phyloP scores from a whole-genome alignment of 1,139 yeast species.

The Sugiyamaella grinbergsii region DNA sequence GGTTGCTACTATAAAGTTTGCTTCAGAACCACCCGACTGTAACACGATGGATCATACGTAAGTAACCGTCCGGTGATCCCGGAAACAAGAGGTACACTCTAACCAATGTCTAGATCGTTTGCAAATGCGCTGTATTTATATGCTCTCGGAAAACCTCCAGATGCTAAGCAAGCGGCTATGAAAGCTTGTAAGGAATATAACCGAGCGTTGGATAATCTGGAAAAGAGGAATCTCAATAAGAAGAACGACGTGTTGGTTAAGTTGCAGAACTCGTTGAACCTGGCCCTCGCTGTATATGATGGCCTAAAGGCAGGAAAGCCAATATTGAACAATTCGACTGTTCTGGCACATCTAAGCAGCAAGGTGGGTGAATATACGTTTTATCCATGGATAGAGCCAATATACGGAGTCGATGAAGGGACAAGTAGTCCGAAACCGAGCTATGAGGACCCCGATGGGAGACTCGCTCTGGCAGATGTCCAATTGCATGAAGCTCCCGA shows the following conservation, averaged over 20 bases:
- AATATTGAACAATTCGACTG: conserved; percentile 25
- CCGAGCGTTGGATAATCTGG: not conserved
- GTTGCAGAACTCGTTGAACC: conserved; percentile 14
- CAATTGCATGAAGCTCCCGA: conserved; percentile 30
- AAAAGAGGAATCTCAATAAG: not conserved
- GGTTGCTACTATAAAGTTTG: not conserved
- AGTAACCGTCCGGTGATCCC: not conserved
- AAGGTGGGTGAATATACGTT: conserved; percentile 27
- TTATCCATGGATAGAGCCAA: conserved; percentile 38
- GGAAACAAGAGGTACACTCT: not conserved
- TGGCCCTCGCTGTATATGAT: conserved; percentile 28
- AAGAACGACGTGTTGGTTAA: conserved; percentile 6
- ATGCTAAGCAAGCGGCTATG: conserved; percentile 28
- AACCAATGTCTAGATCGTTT: conserved; percentile 7
- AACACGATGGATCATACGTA: conserved; percentile 16
- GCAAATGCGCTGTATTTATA: conserved; percentile 31
- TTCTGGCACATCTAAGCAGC: conserved; percentile 34
- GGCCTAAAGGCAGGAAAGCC: conserved; percentile 26
- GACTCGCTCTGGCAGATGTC: conserved; percentile 24
- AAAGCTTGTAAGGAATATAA: conserved; percentile 27
- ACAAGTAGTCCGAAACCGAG: not conserved
- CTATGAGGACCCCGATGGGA: conserved; percentile 31
- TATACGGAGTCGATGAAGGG: conserved; percentile 4
- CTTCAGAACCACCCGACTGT: not conserved
- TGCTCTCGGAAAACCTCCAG: conserved; percentile 30